Percentiles rank a stretch among this genome's conserved stretches.
These are phyloP conservation scores for Chamaecrista fasciculata DNA, from an alignment of 306 rosid species.

Conservation along the genomic window DNA sequence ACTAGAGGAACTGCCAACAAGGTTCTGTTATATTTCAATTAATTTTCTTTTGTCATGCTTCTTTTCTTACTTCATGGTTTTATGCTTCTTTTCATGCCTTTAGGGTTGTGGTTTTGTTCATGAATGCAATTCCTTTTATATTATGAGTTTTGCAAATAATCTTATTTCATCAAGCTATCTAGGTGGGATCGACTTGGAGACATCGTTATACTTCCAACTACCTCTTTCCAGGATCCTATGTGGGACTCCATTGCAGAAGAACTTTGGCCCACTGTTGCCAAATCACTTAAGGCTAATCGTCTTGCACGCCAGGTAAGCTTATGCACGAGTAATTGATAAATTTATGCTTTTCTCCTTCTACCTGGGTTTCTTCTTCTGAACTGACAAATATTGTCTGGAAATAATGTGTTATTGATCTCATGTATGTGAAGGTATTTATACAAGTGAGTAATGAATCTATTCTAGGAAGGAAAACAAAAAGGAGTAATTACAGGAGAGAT, in stretches of 20 bases:
- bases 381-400: too few relatives aligned
- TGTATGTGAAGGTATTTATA: too few relatives aligned
- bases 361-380: conserved; percentile 9
- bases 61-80: conserved; percentile 18
- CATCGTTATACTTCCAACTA: conserved; percentile 70
- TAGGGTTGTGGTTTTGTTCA: neutral
- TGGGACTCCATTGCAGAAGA: conserved; percentile 71
- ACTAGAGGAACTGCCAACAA: conserved; percentile 81
- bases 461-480: too few relatives aligned
- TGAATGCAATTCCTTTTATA: conserved; percentile 21
- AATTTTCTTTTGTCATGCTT: conserved; percentile 17
- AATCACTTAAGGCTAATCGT: conserved; percentile 65
- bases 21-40: conserved; percentile 44
- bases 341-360: conserved; percentile 6
- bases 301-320: conserved; percentile 82
- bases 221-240: conserved; percentile 65
- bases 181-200: conserved; percentile 91
- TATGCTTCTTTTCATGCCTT: conserved; percentile 32
- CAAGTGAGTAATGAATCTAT: too few relatives aligned
- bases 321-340: conserved; percentile 10
- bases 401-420: too few relatives aligned
- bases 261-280: conserved; percentile 75
- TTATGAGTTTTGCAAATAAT: conserved; percentile 27
- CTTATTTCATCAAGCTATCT: conserved; percentile 24
- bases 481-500: too few relatives aligned